A percentile compares a stretch with the other conserved stretches of the same genome.
Evolutionary conservation across 352 stramenopile species (phyloP).

Genomic region (Globisporangium middletonii): DNA sequence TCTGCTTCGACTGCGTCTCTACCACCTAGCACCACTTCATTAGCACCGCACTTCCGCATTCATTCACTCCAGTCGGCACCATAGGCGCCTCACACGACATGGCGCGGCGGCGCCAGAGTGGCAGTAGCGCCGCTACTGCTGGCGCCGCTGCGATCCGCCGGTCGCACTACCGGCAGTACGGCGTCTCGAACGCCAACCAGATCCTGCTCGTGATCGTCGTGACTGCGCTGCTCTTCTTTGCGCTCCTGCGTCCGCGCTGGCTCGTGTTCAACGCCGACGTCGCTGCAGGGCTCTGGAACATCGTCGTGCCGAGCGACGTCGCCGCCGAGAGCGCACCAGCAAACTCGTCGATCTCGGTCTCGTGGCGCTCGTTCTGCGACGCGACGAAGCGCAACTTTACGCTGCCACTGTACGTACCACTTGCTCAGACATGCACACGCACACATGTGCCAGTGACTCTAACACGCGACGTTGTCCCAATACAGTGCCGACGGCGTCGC

Average conservation of each 20-base stretch:
- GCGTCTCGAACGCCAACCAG: conserved; percentile 82
- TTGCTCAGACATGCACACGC: background rate
- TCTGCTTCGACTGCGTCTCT: too few species aligned
- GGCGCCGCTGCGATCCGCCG: conserved; percentile 14
- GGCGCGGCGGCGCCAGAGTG: conserved; percentile 1
- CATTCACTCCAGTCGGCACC: background rate
- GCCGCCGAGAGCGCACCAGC: conserved; percentile 18
- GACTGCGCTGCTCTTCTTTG: conserved; percentile 48
- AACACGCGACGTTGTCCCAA: background rate
- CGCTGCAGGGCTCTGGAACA: conserved; percentile 47
- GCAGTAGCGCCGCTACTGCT: background rate
- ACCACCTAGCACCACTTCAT: too few species aligned
- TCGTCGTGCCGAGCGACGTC: conserved; percentile 25
- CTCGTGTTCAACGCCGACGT: conserved; percentile 37
- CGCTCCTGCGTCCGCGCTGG: conserved; percentile 59
- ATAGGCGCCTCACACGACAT: conserved; percentile 5
- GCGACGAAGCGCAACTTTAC: conserved; percentile 17
- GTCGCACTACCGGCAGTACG: conserved; percentile 59
- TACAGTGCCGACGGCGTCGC: conserved; percentile 7
- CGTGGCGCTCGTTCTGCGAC: conserved; percentile 54
- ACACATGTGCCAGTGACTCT: conserved; percentile 1
- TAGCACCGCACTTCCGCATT: background rate
- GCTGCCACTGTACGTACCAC: conserved; percentile 17
- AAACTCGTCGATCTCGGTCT: conserved; percentile 24
- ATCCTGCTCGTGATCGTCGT: conserved; percentile 60